Conservation (phyloP, 208 protist species). For the Trypanosoma theileri region DNA sequence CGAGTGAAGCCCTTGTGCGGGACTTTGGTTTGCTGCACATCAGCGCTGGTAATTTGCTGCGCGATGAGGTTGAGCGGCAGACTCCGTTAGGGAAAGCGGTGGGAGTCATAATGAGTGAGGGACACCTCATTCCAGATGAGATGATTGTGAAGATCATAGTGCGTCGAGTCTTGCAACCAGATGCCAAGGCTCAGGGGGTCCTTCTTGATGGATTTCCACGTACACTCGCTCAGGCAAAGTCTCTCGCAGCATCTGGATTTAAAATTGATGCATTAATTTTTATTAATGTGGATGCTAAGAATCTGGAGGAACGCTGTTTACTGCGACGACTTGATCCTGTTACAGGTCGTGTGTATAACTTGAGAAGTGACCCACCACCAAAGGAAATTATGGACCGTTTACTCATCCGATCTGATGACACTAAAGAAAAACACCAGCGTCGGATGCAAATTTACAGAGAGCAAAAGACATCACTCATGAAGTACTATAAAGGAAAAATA, state of each 20-base stretch:
- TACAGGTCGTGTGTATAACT: constrained; percentile 75
- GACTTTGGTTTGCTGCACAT: constrained; percentile 87
- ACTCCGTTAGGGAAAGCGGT: constrained; percentile 58
- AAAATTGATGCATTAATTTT: constrained; percentile 74
- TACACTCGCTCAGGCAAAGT: constrained; percentile 86
- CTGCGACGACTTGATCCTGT: constrained; percentile 68
- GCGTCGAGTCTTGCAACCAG: constrained; percentile 31
- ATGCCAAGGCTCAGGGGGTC: constrained; percentile 54
- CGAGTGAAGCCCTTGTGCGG: constrained; percentile 82
- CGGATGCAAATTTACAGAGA: constrained; percentile 72
- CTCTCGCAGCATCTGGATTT: constrained; percentile 51
- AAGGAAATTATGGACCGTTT: constrained; percentile 64
- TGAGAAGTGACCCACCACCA: constrained; percentile 72
- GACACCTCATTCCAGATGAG: constrained; percentile 80
- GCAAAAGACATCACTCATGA: constrained; percentile 60
- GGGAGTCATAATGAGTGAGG: constrained; percentile 55
- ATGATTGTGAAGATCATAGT: constrained; percentile 78
- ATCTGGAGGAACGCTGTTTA: constrained; percentile 63
- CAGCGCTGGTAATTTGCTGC: constrained; percentile 89
- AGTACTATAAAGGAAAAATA: constrained; percentile 53
- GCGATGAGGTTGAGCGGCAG: constrained; percentile 75
- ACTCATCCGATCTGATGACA: constrained; percentile 82
- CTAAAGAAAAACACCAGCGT: constrained; percentile 63
- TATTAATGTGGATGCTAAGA: constrained; percentile 49
- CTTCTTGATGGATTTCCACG: constrained; percentile 95